Conservation (phyloP, 805 yeast genomes). For the Zygoascus ofunaensis region DNA sequence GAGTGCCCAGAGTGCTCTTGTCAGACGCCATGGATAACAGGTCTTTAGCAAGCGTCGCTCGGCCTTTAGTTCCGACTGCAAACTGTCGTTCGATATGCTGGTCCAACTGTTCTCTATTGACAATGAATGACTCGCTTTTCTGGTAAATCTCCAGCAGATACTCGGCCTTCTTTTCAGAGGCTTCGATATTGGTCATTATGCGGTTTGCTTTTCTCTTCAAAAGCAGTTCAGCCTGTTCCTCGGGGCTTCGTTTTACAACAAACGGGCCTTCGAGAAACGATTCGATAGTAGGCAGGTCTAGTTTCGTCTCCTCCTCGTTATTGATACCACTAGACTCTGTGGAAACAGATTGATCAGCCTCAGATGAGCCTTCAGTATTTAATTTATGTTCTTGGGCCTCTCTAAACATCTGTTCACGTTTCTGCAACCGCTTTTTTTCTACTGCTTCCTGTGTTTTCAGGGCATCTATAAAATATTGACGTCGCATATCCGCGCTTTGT, state of each 20-base stretch:
- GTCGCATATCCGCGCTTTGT: conserved; percentile 56
- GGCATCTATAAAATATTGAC: conserved; percentile 59
- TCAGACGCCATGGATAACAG: conserved; percentile 1
- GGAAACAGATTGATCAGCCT: too few species aligned
- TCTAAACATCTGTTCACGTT: conserved; percentile 32
- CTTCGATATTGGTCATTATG: conserved; percentile 42
- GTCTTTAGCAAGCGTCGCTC: neutral
- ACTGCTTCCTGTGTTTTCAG: conserved; percentile 45
- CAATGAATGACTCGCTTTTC: conserved; percentile 56
- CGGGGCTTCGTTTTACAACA: conserved; percentile 62
- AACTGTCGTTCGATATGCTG: conserved; percentile 51
- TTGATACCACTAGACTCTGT: neutral
- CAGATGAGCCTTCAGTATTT: conserved; percentile 10
- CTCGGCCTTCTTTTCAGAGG: conserved; percentile 44
- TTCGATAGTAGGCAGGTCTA: conserved; percentile 76
- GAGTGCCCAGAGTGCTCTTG: neutral
- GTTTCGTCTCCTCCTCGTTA: conserved; percentile 28
- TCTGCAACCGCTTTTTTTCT: conserved; percentile 33
- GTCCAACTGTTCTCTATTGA: conserved; percentile 58
- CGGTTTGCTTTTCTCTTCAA: conserved; percentile 64
- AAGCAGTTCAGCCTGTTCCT: conserved; percentile 48
- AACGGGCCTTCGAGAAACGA: conserved; percentile 45
- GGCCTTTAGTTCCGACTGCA: conserved; percentile 9
- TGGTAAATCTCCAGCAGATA: conserved; percentile 64
- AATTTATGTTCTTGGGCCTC: conserved; percentile 27